A percentile compares a stretch with the other conserved stretches of the same genome.
phyloP scores from a whole-genome alignment of 2,329 filamentous ascomycete genomes.

The Talaromyces sp. region DNA sequence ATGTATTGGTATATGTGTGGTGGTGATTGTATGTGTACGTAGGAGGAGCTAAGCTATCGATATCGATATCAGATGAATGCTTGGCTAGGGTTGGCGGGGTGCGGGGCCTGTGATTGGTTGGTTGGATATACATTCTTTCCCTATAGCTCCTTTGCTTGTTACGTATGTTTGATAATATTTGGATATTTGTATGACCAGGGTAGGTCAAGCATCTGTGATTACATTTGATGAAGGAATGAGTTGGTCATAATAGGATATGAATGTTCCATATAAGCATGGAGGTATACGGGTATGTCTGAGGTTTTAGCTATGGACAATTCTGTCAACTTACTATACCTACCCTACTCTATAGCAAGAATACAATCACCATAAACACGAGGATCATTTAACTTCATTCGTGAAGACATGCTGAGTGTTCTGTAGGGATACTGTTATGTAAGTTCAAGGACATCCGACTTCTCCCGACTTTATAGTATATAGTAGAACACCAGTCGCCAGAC shows the following conservation, averaged over 20 bases:
- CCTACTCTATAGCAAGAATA: not conserved
- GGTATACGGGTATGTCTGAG: not conserved
- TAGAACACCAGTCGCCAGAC: not conserved
- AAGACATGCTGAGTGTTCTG: no score
- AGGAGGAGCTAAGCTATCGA: not conserved
- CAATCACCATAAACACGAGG: not conserved
- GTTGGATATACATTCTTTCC: not conserved
- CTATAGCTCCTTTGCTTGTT: not conserved
- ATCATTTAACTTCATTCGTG: not conserved
- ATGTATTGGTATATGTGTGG: not conserved
- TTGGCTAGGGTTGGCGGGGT: conserved; percentile 4
- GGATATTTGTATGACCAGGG: no score
- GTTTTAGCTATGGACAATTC: not conserved
- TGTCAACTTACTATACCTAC: not conserved
- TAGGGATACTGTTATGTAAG: not conserved
- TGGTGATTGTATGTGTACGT: not conserved
- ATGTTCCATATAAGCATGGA: not conserved
- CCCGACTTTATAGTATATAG: not conserved
- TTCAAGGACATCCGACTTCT: not conserved
- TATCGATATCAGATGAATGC: not conserved
- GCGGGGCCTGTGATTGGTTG: not conserved
- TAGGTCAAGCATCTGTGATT: no score
- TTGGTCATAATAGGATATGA: not conserved
- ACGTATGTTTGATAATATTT: not conserved
- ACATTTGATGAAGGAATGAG: not conserved